A percentile compares a stretch with the other conserved stretches of the same genome.
Conservation (phyloP, 345 rosid species). For the Viola odorata region DNA sequence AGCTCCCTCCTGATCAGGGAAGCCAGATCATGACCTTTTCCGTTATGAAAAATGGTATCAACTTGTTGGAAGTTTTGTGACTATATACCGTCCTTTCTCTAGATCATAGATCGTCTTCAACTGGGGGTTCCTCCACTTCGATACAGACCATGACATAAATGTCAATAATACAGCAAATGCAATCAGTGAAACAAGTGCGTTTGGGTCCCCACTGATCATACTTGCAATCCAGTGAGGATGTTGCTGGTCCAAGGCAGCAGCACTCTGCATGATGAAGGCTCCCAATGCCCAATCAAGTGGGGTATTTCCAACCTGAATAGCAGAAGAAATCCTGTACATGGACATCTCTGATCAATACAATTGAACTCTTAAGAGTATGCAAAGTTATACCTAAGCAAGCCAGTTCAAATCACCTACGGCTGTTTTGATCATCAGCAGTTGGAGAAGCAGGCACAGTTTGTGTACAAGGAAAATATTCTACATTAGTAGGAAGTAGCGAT, state of each 20-base stretch:
- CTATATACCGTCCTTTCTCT: constrained; percentile 84
- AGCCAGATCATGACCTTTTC: constrained; percentile 1
- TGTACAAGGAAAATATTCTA: not conserved
- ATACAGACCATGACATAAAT: constrained; percentile 50
- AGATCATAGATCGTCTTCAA: constrained; percentile 76
- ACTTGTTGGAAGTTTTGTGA: constrained; percentile 58
- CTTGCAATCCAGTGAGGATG: constrained; percentile 39
- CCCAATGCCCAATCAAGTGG: constrained; percentile 96
- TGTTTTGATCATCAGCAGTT: not conserved
- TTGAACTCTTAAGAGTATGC: not conserved
- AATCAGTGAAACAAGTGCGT: constrained; percentile 33
- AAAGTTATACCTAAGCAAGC: not conserved
- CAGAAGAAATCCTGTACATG: constrained; percentile 48
- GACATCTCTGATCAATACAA: constrained; percentile 1
- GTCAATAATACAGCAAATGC: constrained; percentile 40
- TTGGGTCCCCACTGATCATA: constrained; percentile 45
- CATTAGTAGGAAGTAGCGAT: not conserved
- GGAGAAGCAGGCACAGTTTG: not conserved
- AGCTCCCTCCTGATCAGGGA: not conserved
- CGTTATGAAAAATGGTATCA: constrained; percentile 11
- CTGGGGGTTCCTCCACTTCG: constrained; percentile 77
- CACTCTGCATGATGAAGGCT: constrained; percentile 73
- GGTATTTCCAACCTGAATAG: constrained; percentile 60
- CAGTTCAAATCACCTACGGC: not conserved
- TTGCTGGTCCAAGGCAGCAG: constrained; percentile 22